Base-by-base conservation (phyloP, 441 rosid genomes). In the Adansonia rubrostipa region DNA sequence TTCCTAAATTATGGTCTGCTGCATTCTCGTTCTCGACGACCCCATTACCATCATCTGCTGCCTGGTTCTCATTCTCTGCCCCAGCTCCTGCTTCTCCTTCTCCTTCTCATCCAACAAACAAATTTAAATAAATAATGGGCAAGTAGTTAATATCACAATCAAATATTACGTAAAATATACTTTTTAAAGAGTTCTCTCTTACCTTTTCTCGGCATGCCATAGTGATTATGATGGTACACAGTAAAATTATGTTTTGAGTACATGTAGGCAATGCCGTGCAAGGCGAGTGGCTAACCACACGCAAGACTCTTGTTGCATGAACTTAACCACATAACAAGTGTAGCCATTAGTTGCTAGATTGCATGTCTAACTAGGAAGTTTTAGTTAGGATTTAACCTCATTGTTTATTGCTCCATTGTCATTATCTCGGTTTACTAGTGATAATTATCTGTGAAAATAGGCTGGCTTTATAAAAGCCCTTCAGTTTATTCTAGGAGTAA, bases 31-130 rank as follows among this genome's bases (percentile, higher is more conserved):
- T 90, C 79, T 83, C 94, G 63, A 70, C 89, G 45, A 71, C 90
- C 74, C 7, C 85, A 81, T 92, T 83, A 60, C 82, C 91, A 2
- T 87, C 86, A 67, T 79, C 88, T 10, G 81, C 87, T 6, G 78
- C 84, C 8, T 22, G 86, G 83, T 89, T 92, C 87, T 86, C 94
- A 76, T 92, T 88, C 87, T 89, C 94, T 60, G 83, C 93, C 28
- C 28, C 28, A 24, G 33, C 33, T 28, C 85, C 93, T 76, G 67
- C 88, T 82, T 86, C 87, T 79, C 88, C 90, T 74, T 89, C 97
- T n/a, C n/a, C n/a, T n/a, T n/a, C n/a, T 84, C 82, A 82, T 82
- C 70, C 22, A 77, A 50, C 44, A 66, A 68, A 45, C 83, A 63
- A 85, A 13, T 9, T 20, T 61, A 13, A 28, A 74, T 2, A 58